Evolutionary conservation across 1,284 basidiomycete genomes (phyloP), one percentile per base, ranked within the genome.

Genomic region (Somion occarium): DNA sequence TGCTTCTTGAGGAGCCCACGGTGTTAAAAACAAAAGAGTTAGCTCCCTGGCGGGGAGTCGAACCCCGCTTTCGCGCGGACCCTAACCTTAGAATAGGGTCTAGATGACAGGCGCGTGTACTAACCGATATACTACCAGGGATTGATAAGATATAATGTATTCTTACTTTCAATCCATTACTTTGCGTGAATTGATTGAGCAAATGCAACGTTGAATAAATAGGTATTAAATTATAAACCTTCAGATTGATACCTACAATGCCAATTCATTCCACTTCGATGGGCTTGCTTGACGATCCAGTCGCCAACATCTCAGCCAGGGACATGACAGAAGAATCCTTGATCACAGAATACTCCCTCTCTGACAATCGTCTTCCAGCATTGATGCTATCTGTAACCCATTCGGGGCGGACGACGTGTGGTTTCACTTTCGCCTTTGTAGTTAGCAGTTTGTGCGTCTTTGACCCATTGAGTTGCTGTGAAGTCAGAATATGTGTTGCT

Each of bases 401-500:
- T 61, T 85, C 81, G 3, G 87, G 87, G 53, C 72, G 80, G 15
- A 88, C 83, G 46, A 88, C 75, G 49, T 82, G 73, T 22, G 72
- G 68, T 41, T 70, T 70, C 45, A 63, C 71, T 55, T 70, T 70
- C 19, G 68, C 67, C 58, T 78, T 80, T 22, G 68, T 64, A 30
- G 73, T 77, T 46, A 88, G 63, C 46, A 83, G 57, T 61, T 73
- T 79, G 53, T 87, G 79, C 2, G 76, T 83, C 64, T 88, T 88
- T 13, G 79, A 76, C 12, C 74, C 83, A 60, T 72, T 85, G 53
- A 88, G 69, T 53, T 75, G 76, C 56, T 80, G 80, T 9, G 86
- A 88, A 7, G 85, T 86, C 38, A 89, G 57, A 47, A 89, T 81
- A 61, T 89, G 86, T 15, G 86, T 88, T 44, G 83, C 83, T 19